Conservation (phyloP, 116 monocot genomes). For the Zostera marina region DNA sequence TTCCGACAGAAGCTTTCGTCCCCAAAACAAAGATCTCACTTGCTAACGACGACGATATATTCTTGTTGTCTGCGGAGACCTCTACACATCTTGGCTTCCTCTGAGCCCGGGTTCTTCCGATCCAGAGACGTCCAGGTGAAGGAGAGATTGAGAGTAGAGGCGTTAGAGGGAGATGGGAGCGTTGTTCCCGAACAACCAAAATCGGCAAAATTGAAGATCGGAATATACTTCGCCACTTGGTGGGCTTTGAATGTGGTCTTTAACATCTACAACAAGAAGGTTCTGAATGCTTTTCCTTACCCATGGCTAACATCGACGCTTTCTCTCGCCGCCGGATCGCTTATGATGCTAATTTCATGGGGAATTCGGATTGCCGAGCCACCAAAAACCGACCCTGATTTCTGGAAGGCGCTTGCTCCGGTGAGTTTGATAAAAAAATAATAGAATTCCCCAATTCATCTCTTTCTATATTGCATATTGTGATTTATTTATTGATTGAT, state of each 20-base stretch:
- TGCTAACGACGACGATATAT: too few species aligned
- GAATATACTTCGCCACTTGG: constrained; percentile 81
- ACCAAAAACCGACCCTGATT: constrained; percentile 59
- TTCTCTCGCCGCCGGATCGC: constrained; percentile 70
- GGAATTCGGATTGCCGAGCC: constrained; percentile 57
- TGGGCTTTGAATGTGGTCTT: constrained; percentile 95
- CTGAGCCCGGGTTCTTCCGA: neutral
- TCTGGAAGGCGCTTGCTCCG: constrained; percentile 85
- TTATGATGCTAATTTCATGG: constrained; percentile 84
- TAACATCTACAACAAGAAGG: constrained; percentile 98
- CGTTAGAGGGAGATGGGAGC: constrained; percentile 2
- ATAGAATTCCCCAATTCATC: neutral
- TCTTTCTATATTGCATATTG: neutral
- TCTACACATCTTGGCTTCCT: neutral
- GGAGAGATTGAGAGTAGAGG: neutral
- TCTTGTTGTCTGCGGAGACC: neutral
- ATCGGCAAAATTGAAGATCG: constrained; percentile 67
- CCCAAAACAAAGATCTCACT: neutral
- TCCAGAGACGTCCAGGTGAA: neutral
- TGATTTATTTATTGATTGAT: neutral
- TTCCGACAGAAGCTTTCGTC: neutral
- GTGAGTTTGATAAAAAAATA: constrained; percentile 21
- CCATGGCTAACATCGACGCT: constrained; percentile 96
- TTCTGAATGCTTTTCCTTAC: constrained; percentile 77
- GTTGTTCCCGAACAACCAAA: neutral